phyloP scores from a whole-genome alignment of 2,329 filamentous ascomycete genomes.

The Coniochaeta sp. region DNA sequence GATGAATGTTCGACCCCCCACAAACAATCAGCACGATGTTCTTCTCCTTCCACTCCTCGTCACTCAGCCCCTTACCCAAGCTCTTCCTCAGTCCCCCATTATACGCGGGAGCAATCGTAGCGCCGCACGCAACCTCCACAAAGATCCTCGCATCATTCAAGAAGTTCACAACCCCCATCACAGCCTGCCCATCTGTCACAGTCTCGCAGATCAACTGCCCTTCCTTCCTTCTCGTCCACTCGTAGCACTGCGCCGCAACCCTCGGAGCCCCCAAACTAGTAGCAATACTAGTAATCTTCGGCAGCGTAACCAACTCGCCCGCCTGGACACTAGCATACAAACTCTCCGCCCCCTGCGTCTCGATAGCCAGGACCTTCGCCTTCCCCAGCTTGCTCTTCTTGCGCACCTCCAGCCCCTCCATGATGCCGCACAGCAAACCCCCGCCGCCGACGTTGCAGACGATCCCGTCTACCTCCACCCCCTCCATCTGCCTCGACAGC shows the following conservation, averaged over 20 bases:
- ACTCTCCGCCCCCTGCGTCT: slow-evolving; percentile 66
- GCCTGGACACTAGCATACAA: slow-evolving; percentile 50
- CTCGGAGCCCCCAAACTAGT: slow-evolving; percentile 61
- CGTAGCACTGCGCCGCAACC: slow-evolving; percentile 53
- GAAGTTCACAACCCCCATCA: slow-evolving; percentile 67
- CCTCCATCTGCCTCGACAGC: slow-evolving; percentile 25
- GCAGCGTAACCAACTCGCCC: slow-evolving; percentile 51
- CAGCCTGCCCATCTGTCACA: slow-evolving; percentile 70
- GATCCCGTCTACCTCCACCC: slow-evolving; percentile 46
- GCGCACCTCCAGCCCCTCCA: slow-evolving; percentile 47
- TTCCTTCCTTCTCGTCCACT: slow-evolving; percentile 44
- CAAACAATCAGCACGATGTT: slow-evolving; percentile 83
- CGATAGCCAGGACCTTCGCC: slow-evolving; percentile 57
- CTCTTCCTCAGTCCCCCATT: slow-evolving; percentile 54
- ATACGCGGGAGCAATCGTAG: slow-evolving; percentile 65
- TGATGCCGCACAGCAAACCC: slow-evolving; percentile 61
- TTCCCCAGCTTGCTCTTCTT: slow-evolving; percentile 15
- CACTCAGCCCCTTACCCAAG: slow-evolving; percentile 44
- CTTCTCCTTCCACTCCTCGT: slow-evolving; percentile 54
- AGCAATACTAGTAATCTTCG: slow-evolving; percentile 63
- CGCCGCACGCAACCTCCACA: slow-evolving; percentile 81
- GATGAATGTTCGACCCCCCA: slow-evolving; percentile 63
- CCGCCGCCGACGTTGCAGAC: slow-evolving; percentile 67
- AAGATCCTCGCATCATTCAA: slow-evolving; percentile 76
- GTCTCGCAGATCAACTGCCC: slow-evolving; percentile 48